Conservation (phyloP, 495 filamentous ascomycete genomes). For the Trichoderma parareesei region DNA sequence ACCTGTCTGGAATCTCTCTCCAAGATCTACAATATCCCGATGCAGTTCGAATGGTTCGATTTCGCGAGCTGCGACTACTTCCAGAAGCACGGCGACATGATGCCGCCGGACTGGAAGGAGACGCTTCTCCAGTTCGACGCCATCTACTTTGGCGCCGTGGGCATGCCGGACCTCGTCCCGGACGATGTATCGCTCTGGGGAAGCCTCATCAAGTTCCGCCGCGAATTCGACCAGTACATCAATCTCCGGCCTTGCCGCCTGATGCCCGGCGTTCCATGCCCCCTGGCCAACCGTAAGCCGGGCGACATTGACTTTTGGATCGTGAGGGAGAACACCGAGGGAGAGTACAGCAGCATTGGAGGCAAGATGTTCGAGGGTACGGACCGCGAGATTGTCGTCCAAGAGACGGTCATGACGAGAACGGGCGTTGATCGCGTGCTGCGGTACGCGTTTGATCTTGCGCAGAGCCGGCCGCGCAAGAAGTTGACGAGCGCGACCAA, state of each 20-base stretch:
- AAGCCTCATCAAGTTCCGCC: constrained; percentile 69
- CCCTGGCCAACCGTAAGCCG: constrained; percentile 58
- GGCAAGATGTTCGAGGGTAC: constrained; percentile 43
- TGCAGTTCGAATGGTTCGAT: constrained; percentile 24
- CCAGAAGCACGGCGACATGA: constrained; percentile 24
- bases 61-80: constrained; percentile 25
- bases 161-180: constrained; percentile 23
- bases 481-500: constrained; percentile 74
- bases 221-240: constrained; percentile 73
- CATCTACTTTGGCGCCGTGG: constrained; percentile 29
- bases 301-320: constrained; percentile 75
- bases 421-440: constrained; percentile 73
- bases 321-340: constrained; percentile 74
- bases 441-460: constrained; percentile 65
- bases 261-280: constrained; percentile 59
- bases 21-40: constrained; percentile 19
- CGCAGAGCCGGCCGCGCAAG: constrained; percentile 62
- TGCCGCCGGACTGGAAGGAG: constrained; percentile 24
- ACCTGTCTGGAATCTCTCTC: constrained; percentile 20
- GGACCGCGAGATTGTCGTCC: constrained; percentile 59
- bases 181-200: constrained; percentile 28
- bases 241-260: constrained; percentile 83
- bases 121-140: constrained; percentile 22
- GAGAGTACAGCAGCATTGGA: constrained; percentile 60
- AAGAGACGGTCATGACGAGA: constrained; percentile 60